Conservation (phyloP, 345 rosid species). For the Syzygium grande region DNA sequence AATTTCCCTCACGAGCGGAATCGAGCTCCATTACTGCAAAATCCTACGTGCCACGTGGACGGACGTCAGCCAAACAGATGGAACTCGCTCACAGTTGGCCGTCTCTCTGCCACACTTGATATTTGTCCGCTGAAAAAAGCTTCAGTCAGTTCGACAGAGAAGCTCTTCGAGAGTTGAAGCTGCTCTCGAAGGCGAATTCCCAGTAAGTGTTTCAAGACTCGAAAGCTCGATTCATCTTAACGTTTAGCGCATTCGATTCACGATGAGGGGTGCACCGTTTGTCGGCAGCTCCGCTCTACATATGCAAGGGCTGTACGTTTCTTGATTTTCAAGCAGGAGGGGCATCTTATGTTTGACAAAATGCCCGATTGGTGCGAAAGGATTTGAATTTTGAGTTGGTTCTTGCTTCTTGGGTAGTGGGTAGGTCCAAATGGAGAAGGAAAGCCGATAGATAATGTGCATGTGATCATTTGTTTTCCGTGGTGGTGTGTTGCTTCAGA, state of each 20-base stretch:
- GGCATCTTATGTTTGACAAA: background rate
- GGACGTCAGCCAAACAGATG: background rate
- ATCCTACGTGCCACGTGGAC: background rate
- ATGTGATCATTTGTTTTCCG: background rate
- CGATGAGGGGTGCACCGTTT: background rate
- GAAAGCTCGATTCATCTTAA: background rate
- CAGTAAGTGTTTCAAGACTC: background rate
- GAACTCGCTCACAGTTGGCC: background rate
- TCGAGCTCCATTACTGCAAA: background rate
- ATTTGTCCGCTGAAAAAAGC: background rate
- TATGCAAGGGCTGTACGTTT: background rate
- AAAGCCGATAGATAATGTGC: background rate
- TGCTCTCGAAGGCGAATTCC: background rate
- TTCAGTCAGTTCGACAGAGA: background rate
- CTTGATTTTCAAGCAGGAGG: background rate
- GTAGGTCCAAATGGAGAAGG: background rate
- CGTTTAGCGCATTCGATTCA: background rate
- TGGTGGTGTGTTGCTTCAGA: background rate
- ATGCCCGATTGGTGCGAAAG: background rate
- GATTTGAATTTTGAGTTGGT: background rate
- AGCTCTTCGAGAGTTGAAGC: background rate
- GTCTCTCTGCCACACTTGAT: background rate
- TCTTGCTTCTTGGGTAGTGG: background rate
- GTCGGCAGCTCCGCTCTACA: background rate
- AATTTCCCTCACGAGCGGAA: background rate